Percentiles rank a stretch among this genome's conserved stretches.
These are phyloP conservation scores for Pythium grandisporangium DNA, from an alignment of 352 stramenopile species.

Conservation along the genomic window DNA sequence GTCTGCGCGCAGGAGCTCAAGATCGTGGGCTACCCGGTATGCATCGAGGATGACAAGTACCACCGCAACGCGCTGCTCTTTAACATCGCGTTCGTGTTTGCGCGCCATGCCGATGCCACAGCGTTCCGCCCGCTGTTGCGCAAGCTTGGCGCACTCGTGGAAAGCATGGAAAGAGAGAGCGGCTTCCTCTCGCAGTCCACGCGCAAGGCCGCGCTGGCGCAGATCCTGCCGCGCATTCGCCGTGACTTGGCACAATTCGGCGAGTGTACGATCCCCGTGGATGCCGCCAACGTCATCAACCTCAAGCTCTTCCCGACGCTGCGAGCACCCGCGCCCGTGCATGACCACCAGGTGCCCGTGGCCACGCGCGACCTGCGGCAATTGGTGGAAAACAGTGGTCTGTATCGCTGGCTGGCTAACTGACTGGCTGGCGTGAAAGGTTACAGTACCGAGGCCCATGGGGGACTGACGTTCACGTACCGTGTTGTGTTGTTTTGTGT, in stretches of 20 bases:
- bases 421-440: too few relatives aligned
- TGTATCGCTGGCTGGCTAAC: too few relatives aligned
- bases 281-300: constrained; percentile 81
- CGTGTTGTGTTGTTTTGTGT: neutral
- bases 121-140: constrained; percentile 77
- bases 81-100: constrained; percentile 88
- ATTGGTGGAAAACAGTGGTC: constrained; percentile 71
- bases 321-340: constrained; percentile 51
- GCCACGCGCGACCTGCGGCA: constrained; percentile 60
- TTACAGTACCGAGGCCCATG: too few relatives aligned
- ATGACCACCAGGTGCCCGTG: constrained; percentile 83
- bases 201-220: constrained; percentile 47
- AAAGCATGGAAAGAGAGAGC: constrained; percentile 85
- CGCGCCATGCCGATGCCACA: constrained; percentile 58
- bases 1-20: constrained; percentile 73
- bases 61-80: constrained; percentile 83
- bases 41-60: constrained; percentile 88
- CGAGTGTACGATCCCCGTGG: constrained; percentile 77
- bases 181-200: constrained; percentile 70
- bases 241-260: constrained; percentile 59
- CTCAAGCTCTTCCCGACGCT: constrained; percentile 80
- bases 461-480: too few relatives aligned
- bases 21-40: constrained; percentile 83
- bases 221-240: constrained; percentile 68
- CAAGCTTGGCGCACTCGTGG: constrained; percentile 72